Base-by-base conservation (phyloP, 1,284 basidiomycete species). In the Mycena citricolor region DNA sequence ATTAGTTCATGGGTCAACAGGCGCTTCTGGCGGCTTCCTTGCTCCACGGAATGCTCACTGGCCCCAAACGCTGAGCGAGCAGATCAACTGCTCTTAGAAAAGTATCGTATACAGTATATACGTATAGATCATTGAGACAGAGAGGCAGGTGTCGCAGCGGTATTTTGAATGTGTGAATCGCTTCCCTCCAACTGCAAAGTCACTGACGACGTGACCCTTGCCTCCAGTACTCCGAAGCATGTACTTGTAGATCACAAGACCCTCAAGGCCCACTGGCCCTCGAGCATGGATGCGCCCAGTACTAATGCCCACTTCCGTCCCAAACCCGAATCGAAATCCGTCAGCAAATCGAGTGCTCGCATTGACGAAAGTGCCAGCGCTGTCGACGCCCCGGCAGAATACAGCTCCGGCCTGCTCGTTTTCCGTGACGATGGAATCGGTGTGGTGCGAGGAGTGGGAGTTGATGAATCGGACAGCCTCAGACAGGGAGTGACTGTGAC, bases 261-360 rank as follows among this genome's bases (percentile, higher is more conserved):
- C 97, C 54, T 98, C 94, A 40, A 99, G 70, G 0, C 97, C 97
- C 1, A 99, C 97, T 0, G 97, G 97, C 2, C 97, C 97, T 22
- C 97, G 75, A 2, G 97, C 95, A 60, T 99, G 97, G 42, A 97
- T 97, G 58, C 91, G 86, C 2, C 94, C 94, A 0, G 97, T 99
- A 61, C 86, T 90, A 61, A 99, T 97, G 8, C 97, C 97, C 1
- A 99, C 95, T 67, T 99, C 97, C 2, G 97, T 95, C 1, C 97
- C 97, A 54, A 97, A 91, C 0, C 97, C 97, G 65, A 94, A 99
- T 44, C 97, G 71, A 67, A 95, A 98, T 1, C 97, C 97, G 65
- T 99, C 97, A 0, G 94, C 89, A 60, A 99, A 99, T 34, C 97
- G 79, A 7, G 97, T 97, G 53, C 86, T 90, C 3, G 94, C 91